Base-by-base conservation (phyloP, 2,329 filamentous ascomycete genomes). In the Paracoccidioides brasiliensis region DNA sequence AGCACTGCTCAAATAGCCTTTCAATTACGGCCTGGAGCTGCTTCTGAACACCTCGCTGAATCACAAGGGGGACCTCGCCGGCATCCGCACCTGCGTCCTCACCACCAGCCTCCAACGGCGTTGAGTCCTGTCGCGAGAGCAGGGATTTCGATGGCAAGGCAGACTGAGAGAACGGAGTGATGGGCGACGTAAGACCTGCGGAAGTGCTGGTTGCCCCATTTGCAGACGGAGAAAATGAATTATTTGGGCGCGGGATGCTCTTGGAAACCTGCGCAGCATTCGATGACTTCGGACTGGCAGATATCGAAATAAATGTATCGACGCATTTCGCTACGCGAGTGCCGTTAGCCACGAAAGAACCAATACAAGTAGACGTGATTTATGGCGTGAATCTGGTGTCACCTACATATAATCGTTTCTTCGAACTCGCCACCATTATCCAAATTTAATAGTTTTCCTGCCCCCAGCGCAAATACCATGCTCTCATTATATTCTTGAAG, bases 401-500 rank as follows among this genome's bases (percentile, higher is more conserved):
- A 70, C 75, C 66, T 72, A 81, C 79, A 91, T 71, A 97, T 90
- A 74, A 98, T 97, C 56, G 93, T 98, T 76, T 98, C 90, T 73
- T 98, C 93, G 67, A 95, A 98, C 76, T 98, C 93, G 72, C 89
- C 87, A 53, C 88, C 85, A 55, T 85, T 80, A 66, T 96, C 88
- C 62, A 97, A 81, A 75, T 94, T 88, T 78, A 98, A 96, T 52
- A 95, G 83, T 69, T 96, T 88, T 58, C 93, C 93, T 30, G 93
- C 90, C 57, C 90, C 90, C 48, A 98, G 82, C 60, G 93, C 93
- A 72, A 98, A 97, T 53, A 88, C 87, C 91, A 98, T 97, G 73
- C 91, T 96, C 76, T 98, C 93, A 70, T 96, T 93, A 77, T 98
- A 98, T 71, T 93, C 93, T 74, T 96, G 90, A 54, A 98, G 83